Conservation (phyloP, 1,139 yeast species). For the Blastobotrys aristatus region DNA sequence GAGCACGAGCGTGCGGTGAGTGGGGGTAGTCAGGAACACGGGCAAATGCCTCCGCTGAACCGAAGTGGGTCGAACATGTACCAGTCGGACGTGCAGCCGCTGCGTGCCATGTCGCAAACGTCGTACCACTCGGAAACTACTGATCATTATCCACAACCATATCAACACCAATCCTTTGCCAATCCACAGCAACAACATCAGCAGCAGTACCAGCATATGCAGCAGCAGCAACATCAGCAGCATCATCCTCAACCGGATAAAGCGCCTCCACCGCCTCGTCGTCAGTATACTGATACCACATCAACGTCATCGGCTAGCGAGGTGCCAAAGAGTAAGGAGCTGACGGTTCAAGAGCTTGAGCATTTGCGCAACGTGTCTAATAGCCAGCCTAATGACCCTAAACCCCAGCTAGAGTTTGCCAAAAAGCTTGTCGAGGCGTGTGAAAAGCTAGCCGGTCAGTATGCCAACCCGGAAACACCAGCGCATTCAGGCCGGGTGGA, state of each 20-base stretch:
- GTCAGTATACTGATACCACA: slow-evolving; percentile 23
- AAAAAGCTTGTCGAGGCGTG: slow-evolving; percentile 35
- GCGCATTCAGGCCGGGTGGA: slow-evolving; percentile 29
- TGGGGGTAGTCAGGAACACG: not conserved
- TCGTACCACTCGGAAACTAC: not conserved
- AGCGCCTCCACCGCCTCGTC: slow-evolving; percentile 27
- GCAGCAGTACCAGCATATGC: slow-evolving; percentile 8
- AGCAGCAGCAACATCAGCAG: not conserved
- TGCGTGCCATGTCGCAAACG: slow-evolving; percentile 12
- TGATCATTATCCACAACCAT: slow-evolving; percentile 8
- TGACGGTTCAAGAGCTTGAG: slow-evolving; percentile 32
- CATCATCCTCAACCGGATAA: slow-evolving; percentile 2
- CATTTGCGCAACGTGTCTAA: slow-evolving; percentile 28
- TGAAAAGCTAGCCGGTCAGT: slow-evolving; percentile 28
- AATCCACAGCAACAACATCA: slow-evolving; percentile 6
- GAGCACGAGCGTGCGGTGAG: slow-evolving; percentile 7
- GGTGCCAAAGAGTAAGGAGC: slow-evolving; percentile 11
- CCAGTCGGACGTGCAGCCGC: slow-evolving; percentile 15
- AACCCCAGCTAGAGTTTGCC: slow-evolving; percentile 37
- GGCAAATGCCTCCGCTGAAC: slow-evolving; percentile 12
- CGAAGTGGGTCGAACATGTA: slow-evolving; percentile 9
- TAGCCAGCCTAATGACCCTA: slow-evolving; percentile 30
- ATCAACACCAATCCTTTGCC: slow-evolving; percentile 7
- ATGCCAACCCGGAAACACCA: slow-evolving; percentile 34
- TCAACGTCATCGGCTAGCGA: slow-evolving; percentile 12